Percentiles rank a stretch among this genome's conserved stretches.
Conservation (phyloP, 2,329 filamentous ascomycete species). For the Colletotrichum incanum region DNA sequence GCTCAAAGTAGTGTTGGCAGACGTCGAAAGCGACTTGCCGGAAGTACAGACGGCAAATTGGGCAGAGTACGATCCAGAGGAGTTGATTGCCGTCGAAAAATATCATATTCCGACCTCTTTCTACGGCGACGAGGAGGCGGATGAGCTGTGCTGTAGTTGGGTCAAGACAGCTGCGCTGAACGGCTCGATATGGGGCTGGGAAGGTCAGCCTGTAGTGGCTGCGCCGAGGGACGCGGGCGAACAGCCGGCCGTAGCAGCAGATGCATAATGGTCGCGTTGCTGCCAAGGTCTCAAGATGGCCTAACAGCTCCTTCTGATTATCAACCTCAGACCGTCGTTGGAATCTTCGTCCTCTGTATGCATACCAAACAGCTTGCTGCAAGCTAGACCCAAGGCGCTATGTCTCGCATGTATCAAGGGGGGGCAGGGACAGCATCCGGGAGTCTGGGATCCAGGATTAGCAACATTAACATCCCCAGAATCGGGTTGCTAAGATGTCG, state of each 20-base stretch:
- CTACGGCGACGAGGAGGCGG: slow-evolving; percentile 56
- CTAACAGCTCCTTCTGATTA: not conserved
- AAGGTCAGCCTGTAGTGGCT: slow-evolving; percentile 40
- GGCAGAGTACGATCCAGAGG: slow-evolving; percentile 55
- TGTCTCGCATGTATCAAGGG: slow-evolving; percentile 7
- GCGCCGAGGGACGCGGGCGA: not conserved
- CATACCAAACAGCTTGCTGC: not conserved
- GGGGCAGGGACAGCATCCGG: slow-evolving; percentile 6
- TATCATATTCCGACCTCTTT: slow-evolving; percentile 58
- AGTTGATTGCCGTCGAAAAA: slow-evolving; percentile 56
- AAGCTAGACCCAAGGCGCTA: not conserved
- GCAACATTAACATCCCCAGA: not conserved
- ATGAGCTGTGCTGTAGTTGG: slow-evolving; percentile 58
- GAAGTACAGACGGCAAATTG: slow-evolving; percentile 50
- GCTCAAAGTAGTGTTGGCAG: slow-evolving; percentile 45
- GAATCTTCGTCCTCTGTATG: not conserved
- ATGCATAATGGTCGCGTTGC: not conserved
- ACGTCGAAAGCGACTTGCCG: slow-evolving; percentile 42
- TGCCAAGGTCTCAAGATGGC: not conserved
- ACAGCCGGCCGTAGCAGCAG: not conserved
- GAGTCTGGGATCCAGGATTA: not conserved
- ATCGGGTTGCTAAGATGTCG: not conserved
- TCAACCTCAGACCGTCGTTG: not conserved
- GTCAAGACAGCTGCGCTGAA: slow-evolving; percentile 58
- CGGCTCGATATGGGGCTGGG: slow-evolving; percentile 58